Base-by-base conservation (phyloP, 2,329 filamentous ascomycete species). In the Metarhizium rileyi region DNA sequence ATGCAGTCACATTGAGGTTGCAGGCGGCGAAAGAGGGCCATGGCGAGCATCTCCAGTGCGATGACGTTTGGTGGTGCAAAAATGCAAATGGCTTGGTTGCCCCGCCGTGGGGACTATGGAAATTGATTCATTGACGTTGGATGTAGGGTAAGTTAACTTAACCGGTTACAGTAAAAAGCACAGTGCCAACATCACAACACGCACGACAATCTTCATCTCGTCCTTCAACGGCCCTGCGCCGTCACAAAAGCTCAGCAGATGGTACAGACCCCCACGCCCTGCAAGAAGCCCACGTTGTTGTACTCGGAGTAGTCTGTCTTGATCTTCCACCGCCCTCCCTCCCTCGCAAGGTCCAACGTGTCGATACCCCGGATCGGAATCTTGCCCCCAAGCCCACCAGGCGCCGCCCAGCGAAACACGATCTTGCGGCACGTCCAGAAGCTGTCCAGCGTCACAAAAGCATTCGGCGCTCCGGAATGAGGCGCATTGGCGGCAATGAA, bases 51-150 rank as follows among this genome's bases (percentile, higher is more conserved):
- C n/a, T n/a, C n/a, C n/a, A 25, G 44, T 46, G 44, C 20, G 10
- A 48, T 48, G 47, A 48, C 47, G 47, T 48, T 48, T 48, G 47
- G 25, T 48, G 43, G 12, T 18, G 14, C 8, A 22, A 4, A 22
- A 45, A 6, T 45, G n/a, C n/a, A n/a, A n/a, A n/a, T n/a, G n/a
- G n/a, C n/a, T n/a, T n/a, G 12, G 1, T 45, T 45, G 38, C 47
- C 47, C 47, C 47, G 38, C 47, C 36, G 47, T 44, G 47, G 47
- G 36, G 47, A 22, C n/a, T 12, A 9, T 12, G 12, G 35, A 33
- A 33, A 45, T 45, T 18, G 26, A 5, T 28, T 12, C 8, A 28
- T 7, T 28, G 2, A n/a, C n/a, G n/a, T n/a, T n/a, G n/a, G n/a
- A n/a, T n/a, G n/a, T n/a, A n/a, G n/a, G n/a, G n/a, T n/a, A n/a